Conservation (phyloP, 345 rosid species). For the Trapa incisa region DNA sequence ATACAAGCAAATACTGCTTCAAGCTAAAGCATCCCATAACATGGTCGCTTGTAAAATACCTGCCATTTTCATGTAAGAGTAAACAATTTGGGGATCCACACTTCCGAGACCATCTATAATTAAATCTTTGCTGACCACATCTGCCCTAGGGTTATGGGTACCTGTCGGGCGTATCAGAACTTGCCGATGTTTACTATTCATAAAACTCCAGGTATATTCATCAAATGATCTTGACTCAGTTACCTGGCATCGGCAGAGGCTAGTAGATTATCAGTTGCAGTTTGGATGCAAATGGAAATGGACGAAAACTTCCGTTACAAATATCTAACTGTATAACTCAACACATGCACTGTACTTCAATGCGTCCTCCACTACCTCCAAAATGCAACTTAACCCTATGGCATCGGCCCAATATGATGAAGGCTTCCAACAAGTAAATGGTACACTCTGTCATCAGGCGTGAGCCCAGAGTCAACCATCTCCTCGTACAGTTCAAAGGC, state of each 20-base stretch:
- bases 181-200: constrained; percentile 66
- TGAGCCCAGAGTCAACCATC: constrained; percentile 44
- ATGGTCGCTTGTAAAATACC: constrained; percentile 77
- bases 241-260: constrained; percentile 54
- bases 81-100: constrained; percentile 70
- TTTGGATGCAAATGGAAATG: background rate
- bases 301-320: background rate
- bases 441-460: constrained; percentile 58
- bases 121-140: constrained; percentile 80
- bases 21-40: constrained; percentile 75
- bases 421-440: constrained; percentile 60
- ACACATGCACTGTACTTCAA: background rate
- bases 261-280: constrained; percentile 30
- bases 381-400: background rate
- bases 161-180: constrained; percentile 72
- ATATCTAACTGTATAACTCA: background rate
- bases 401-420: constrained; percentile 19
- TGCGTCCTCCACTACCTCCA: background rate
- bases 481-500: constrained; percentile 65
- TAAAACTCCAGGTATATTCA: constrained; percentile 86
- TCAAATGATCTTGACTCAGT: constrained; percentile 66
- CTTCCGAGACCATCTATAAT: constrained; percentile 85
- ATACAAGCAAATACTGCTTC: constrained; percentile 46
- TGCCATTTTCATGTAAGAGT: constrained; percentile 81
- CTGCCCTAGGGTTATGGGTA: constrained; percentile 87